Percentiles rank a stretch among this genome's conserved stretches.
Evolutionary conservation across 768 basidiomycete species (phyloP).

Genomic region (Cystobasidiopsis lactophilus): DNA sequence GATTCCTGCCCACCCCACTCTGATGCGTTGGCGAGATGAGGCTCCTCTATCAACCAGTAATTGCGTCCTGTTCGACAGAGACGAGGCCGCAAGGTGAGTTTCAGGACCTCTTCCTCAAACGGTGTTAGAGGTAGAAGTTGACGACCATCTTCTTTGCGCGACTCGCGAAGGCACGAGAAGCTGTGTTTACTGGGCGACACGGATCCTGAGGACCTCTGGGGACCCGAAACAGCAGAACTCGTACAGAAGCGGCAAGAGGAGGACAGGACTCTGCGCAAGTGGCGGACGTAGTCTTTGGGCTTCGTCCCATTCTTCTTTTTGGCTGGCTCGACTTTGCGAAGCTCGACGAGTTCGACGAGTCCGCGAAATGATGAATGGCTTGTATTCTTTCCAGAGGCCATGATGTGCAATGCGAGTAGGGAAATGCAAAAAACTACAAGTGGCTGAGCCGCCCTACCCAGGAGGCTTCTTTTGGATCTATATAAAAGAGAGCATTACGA

Average conservation of each 20-base stretch:
- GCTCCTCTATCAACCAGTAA: conserved; percentile 51
- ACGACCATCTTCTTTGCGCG: background rate
- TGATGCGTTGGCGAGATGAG: conserved; percentile 58
- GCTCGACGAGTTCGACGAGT: no score
- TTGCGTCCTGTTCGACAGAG: conserved; percentile 57
- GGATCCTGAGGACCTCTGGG: conserved; percentile 45
- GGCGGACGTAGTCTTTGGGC: background rate
- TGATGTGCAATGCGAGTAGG: no score
- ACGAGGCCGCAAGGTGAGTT: conserved; percentile 30
- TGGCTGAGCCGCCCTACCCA: no score
- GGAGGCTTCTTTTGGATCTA: no score
- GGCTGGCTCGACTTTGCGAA: no score
- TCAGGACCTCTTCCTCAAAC: background rate
- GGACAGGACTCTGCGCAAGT: conserved; percentile 26
- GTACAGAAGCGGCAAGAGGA: conserved; percentile 42
- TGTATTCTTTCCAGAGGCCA: no score
- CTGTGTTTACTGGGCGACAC: conserved; percentile 23
- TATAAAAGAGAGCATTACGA: no score
- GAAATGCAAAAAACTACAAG: no score
- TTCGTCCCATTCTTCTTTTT: no score
- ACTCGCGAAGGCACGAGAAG: conserved; percentile 16
- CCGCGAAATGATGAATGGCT: no score
- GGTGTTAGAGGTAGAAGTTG: background rate
- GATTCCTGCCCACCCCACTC: conserved; percentile 46
- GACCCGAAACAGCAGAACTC: conserved; percentile 35